A percentile compares a stretch with the other conserved stretches of the same genome.
Conservation (phyloP, 768 basidiomycete genomes). For the Nidularia sp. region DNA sequence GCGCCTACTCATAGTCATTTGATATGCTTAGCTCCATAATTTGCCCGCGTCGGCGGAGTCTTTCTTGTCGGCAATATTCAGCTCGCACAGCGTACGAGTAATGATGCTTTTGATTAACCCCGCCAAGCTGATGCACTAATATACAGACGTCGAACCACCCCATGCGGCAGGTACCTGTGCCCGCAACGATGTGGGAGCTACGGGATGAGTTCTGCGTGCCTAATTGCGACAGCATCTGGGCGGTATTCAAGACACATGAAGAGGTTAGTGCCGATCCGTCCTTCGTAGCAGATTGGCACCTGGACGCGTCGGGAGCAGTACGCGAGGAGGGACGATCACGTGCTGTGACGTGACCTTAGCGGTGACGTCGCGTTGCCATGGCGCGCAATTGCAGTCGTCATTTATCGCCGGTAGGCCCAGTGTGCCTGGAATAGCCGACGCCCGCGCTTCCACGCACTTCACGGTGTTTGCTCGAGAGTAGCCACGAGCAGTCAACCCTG, state of each 20-base stretch:
- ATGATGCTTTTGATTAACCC: constrained; percentile 12
- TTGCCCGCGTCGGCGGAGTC: constrained; percentile 31
- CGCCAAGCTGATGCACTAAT: constrained; percentile 11
- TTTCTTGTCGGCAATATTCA: constrained; percentile 33
- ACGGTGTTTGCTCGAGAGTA: constrained; percentile 16
- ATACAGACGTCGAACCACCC: constrained; percentile 10
- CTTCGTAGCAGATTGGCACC: neutral
- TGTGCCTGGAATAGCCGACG: constrained; percentile 1
- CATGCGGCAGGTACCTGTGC: constrained; percentile 22
- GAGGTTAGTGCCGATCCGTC: constrained; percentile 40
- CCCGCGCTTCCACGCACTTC: constrained; percentile 20
- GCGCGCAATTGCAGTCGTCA: too few relatives aligned
- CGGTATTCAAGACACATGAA: constrained; percentile 55
- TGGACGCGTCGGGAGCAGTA: neutral
- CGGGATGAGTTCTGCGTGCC: constrained; percentile 24
- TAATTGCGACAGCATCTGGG: constrained; percentile 40
- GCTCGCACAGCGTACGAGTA: constrained; percentile 28
- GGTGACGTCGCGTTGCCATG: too few relatives aligned
- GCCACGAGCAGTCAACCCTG: constrained; percentile 11
- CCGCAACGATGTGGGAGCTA: constrained; percentile 47
- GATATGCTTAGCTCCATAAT: constrained; percentile 28
- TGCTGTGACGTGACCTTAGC: constrained; percentile 9
- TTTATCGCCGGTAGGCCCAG: too few relatives aligned
- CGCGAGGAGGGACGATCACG: constrained; percentile 14
- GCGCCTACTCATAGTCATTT: constrained; percentile 5